Conservation (phyloP, 2,329 filamentous ascomycete species). For the Fusarium buxicola region DNA sequence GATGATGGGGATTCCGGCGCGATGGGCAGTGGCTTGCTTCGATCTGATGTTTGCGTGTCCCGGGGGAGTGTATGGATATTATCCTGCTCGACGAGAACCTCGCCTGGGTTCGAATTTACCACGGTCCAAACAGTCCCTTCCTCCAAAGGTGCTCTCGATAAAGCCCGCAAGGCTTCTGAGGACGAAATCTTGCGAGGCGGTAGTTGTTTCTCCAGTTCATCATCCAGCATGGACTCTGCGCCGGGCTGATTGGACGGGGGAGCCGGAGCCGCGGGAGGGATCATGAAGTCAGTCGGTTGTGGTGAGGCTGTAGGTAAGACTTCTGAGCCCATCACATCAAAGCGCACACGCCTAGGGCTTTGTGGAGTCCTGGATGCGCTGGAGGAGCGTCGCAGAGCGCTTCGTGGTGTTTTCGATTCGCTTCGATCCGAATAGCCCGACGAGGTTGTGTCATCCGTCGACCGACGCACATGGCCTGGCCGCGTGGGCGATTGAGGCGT, state of each 20-base stretch:
- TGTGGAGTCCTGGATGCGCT: slow-evolving; percentile 61
- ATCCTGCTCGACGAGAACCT: slow-evolving; percentile 35
- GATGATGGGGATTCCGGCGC: slow-evolving; percentile 35
- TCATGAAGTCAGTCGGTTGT: slow-evolving; percentile 51
- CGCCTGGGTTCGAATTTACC: slow-evolving; percentile 54
- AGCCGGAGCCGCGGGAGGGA: slow-evolving; percentile 44
- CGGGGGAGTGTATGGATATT: slow-evolving; percentile 23
- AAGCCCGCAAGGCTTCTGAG: slow-evolving; percentile 63
- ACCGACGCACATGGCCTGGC: slow-evolving; percentile 53
- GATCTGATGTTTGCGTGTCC: slow-evolving; percentile 7
- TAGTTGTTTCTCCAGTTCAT: slow-evolving; percentile 55
- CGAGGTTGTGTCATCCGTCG: slow-evolving; percentile 61
- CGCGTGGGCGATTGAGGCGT: slow-evolving; percentile 42
- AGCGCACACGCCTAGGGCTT: slow-evolving; percentile 72
- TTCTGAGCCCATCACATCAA: slow-evolving; percentile 69
- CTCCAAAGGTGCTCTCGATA: slow-evolving; percentile 64
- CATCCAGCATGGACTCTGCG: slow-evolving; percentile 50
- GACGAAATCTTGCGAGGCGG: slow-evolving; percentile 67
- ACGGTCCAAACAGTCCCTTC: slow-evolving; percentile 64
- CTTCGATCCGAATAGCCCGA: slow-evolving; percentile 66
- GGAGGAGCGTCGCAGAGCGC: slow-evolving; percentile 68
- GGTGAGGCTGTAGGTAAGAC: slow-evolving; percentile 71
- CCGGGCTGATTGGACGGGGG: slow-evolving; percentile 42
- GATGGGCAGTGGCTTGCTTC: slow-evolving; percentile 12
- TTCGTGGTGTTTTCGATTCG: slow-evolving; percentile 62